phyloP scores from a whole-genome alignment of 2,329 filamentous ascomycete species.

The Scolecobasidium constrictum region DNA sequence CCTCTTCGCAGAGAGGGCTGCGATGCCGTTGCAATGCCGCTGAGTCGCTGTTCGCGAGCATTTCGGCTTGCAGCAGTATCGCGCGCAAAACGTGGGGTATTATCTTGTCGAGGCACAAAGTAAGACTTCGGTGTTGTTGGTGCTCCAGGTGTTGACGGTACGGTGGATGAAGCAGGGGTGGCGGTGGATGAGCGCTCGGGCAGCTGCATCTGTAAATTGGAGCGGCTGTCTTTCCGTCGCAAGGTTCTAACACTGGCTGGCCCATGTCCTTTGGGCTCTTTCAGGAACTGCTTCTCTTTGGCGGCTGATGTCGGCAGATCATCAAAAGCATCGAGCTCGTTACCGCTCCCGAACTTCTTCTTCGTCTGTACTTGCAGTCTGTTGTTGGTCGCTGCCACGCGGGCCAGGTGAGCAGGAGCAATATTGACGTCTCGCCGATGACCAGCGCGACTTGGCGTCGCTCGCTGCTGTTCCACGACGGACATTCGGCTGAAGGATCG shows the following conservation, averaged over 20 bases:
- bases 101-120: conserved; percentile 28
- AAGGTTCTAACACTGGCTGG: conserved; percentile 48
- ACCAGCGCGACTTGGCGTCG: conserved; percentile 36
- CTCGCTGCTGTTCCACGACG: conserved; percentile 27
- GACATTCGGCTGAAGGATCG: conserved; percentile 37
- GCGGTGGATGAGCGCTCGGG: conserved; percentile 17
- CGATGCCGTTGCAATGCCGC: conserved; percentile 16
- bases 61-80: conserved; percentile 57
- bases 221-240: conserved; percentile 6
- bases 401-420: conserved; percentile 38
- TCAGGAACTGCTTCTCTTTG: conserved; percentile 71
- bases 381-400: conserved; percentile 49
- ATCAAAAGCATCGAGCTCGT: conserved; percentile 86
- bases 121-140: conserved; percentile 41
- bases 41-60: conserved; percentile 51
- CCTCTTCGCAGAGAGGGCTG: conserved; percentile 26
- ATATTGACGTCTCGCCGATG: conserved; percentile 30
- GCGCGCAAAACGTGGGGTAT: conserved; percentile 52
- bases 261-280: conserved; percentile 58
- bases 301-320: conserved; percentile 82
- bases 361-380: conserved; percentile 53
- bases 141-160: conserved; percentile 28
- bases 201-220: conserved; percentile 5
- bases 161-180: conserved; percentile 30
- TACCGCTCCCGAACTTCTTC: conserved; percentile 77